Base-by-base conservation (phyloP, 768 basidiomycete genomes). In the Pulveroboletus sp. region DNA sequence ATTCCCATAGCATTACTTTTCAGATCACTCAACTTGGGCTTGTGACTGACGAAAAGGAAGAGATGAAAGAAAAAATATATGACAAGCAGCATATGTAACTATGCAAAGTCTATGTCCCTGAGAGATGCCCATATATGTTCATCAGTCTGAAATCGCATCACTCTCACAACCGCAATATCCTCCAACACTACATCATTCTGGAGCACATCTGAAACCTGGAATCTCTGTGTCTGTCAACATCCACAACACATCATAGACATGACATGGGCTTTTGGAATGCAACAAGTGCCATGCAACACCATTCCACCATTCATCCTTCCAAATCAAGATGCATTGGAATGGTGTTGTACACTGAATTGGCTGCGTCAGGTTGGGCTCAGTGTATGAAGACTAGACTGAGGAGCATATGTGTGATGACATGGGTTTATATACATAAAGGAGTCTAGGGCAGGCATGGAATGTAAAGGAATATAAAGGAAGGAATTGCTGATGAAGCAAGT, bases 301-400 rank as follows among this genome's bases (percentile, higher is more conserved):
- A 40, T 49, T 51, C 54, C 54, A 56, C 54, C 54, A 56, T 12
- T 52, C 47, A 3, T 52, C 42, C 6, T 30, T 43, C 51, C 51
- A 53, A 0, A 10, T 5, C 0, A 6, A 5, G 1, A 27, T 5
- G 19, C 54, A 56, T n/a, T 17, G 16, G 0, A 3, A 2, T 0
- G 29, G 43, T 3, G 29, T 34, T 2, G 0, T 36, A 26, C 49
- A 55, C 0, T 1, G 13, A 1, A 1, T 0, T 6, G 49, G 20
- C 11, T 41, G 50, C 14, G 2, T 7, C 0, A 37, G 32, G 0
- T 0, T 12, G 0, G 50, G 50, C 3, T 51, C 43, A 1, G 54
- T 43, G 16, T 49, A 51, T 19, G 47, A 47, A 17, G 0, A 40
- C 43, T 6, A 34, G 47, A 11, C 10, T 9, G 5, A 56, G 48